Percentiles rank a stretch among this genome's conserved stretches.
Conservation (phyloP, 495 filamentous ascomycete species). For the Aspergillus ellipticus region DNA sequence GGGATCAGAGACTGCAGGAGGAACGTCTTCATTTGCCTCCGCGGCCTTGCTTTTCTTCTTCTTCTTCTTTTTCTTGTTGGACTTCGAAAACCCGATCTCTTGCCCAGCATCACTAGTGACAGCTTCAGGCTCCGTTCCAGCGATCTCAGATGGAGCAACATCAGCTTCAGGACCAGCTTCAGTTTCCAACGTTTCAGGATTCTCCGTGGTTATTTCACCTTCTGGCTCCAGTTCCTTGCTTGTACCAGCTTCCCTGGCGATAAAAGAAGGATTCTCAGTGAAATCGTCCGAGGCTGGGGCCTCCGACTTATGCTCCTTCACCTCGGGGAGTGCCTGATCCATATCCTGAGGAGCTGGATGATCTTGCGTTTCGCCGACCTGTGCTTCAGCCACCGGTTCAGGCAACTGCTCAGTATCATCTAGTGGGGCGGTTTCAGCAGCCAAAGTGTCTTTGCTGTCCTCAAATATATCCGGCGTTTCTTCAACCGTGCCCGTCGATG, state of each 20-base stretch:
- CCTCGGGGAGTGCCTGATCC: neutral
- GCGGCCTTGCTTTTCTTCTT: constrained; percentile 42
- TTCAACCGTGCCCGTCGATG: neutral
- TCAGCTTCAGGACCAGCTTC: constrained; percentile 1
- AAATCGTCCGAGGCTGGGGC: neutral
- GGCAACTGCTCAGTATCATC: neutral
- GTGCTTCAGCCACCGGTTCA: neutral
- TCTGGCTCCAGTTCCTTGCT: neutral
- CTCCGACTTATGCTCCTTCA: neutral
- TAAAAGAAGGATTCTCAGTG: neutral
- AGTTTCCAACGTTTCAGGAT: neutral
- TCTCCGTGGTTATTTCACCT: neutral
- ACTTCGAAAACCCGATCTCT: constrained; percentile 22
- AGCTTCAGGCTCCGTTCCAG: constrained; percentile 11
- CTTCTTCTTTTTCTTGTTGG: constrained; percentile 37
- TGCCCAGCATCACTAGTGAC: constrained; percentile 12
- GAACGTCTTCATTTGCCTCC: constrained; percentile 19
- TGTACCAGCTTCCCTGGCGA: neutral
- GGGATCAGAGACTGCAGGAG: constrained; percentile 4
- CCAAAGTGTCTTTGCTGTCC: neutral
- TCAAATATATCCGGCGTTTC: neutral
- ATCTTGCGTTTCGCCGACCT: neutral
- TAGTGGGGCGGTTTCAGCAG: neutral
- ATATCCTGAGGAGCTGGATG: neutral
- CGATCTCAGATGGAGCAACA: neutral